Evolutionary conservation across 2,329 filamentous ascomycete genomes (phyloP).

Genomic region (Penicillium sumatraense): DNA sequence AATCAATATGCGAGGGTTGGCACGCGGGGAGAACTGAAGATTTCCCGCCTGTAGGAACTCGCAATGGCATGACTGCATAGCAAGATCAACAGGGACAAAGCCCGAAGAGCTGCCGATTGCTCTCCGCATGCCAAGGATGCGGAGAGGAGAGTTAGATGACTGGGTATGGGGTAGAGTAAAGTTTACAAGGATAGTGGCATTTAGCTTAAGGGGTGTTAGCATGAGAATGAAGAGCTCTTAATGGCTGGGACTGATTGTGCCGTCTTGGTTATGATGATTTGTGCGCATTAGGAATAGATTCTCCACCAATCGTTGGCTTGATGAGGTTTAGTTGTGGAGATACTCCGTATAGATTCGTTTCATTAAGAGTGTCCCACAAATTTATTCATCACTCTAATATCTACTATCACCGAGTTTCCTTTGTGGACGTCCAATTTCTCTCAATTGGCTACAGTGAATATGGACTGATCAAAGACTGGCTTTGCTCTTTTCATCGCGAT

Average conservation of each 20-base stretch:
- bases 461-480: not conserved
- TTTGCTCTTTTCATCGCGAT: not conserved
- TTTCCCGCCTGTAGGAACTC: constrained; percentile 32
- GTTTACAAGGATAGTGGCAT: not conserved
- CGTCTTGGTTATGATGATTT: constrained; percentile 19
- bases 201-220: not conserved
- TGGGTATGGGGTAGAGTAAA: not conserved
- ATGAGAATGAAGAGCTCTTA: not conserved
- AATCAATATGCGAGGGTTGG: constrained; percentile 4
- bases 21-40: constrained; percentile 7
- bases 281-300: constrained; percentile 7
- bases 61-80: not conserved
- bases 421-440: not conserved
- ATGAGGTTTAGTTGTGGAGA: not conserved
- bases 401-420: not conserved
- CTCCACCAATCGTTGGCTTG: constrained; percentile 27
- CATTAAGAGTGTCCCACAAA: not conserved
- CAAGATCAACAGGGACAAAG: constrained; percentile 10
- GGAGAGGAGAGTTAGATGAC: constrained; percentile 1
- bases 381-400: not conserved
- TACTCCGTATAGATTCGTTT: not conserved
- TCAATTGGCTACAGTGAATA: not conserved
- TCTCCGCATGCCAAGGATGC: constrained; percentile 28
- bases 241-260: constrained; percentile 13
- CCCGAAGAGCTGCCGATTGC: not conserved